These are phyloP conservation scores for Mytilinidion resinicola DNA, from an alignment of 495 filamentous ascomycete species.

Conservation along the genomic window DNA sequence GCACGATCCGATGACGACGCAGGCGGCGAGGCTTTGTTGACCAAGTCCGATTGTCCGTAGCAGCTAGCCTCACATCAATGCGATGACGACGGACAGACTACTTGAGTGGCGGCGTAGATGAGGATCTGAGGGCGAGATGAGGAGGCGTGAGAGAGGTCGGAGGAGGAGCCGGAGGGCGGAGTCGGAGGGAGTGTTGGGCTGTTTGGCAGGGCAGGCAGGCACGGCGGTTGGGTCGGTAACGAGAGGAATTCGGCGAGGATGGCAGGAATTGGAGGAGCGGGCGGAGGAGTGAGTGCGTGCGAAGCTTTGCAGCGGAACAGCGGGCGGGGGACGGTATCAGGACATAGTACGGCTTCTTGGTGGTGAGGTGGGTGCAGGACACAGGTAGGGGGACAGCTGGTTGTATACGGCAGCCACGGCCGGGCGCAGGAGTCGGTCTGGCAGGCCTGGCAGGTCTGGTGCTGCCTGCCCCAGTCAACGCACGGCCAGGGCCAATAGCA, in stretches of 20 bases:
- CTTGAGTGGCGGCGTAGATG: not conserved
- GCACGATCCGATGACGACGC: slow-evolving; percentile 18
- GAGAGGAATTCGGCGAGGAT: not conserved
- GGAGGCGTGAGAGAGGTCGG: not conserved
- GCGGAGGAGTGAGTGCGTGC: slow-evolving; percentile 11
- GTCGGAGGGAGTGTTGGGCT: not conserved
- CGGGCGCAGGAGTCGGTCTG: not conserved
- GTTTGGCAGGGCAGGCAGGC: slow-evolving; percentile 26
- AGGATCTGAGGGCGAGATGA: slow-evolving; percentile 2
- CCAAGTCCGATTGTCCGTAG: slow-evolving; percentile 14
- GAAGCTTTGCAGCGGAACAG: slow-evolving; percentile 5
- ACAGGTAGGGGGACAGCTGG: not conserved
- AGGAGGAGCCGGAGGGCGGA: not conserved
- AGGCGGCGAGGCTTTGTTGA: slow-evolving; percentile 2
- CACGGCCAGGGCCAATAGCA: no score
- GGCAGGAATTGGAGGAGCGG: slow-evolving; percentile 2
- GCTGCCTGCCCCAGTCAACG: no score
- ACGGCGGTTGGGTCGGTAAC: slow-evolving; percentile 22
- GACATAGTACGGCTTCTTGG: not conserved
- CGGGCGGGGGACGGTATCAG: slow-evolving; percentile 3
- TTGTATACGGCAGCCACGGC: not conserved
- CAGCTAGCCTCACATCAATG: slow-evolving; percentile 25
- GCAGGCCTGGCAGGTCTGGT: no score
- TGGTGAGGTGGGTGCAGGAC: not conserved
- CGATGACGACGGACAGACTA: slow-evolving; percentile 18